These are phyloP conservation scores for Leccinum angustisporum DNA, from an alignment of 1,284 basidiomycete species.

Conservation along the genomic window DNA sequence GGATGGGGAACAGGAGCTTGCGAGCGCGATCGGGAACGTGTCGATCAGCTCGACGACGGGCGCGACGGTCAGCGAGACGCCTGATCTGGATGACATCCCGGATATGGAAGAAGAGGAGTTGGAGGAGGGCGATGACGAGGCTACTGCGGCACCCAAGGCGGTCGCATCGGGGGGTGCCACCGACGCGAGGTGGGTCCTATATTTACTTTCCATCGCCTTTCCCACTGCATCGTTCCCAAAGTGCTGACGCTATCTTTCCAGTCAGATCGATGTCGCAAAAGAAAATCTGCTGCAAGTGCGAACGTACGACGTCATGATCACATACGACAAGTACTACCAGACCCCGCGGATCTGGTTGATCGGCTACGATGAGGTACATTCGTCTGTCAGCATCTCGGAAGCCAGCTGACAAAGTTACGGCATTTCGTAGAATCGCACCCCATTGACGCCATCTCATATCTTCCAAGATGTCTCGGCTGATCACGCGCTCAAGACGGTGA, in stretches of 20 bases:
- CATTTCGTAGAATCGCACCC: conserved; percentile 70
- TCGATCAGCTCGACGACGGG: conserved; percentile 44
- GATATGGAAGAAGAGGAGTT: conserved; percentile 89
- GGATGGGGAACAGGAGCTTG: conserved; percentile 50
- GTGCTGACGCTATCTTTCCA: conserved; percentile 27
- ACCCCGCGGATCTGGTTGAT: conserved; percentile 94
- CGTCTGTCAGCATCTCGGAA: conserved; percentile 2
- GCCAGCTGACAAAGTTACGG: conserved; percentile 4
- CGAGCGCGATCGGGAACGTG: conserved; percentile 40
- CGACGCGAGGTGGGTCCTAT: conserved; percentile 40
- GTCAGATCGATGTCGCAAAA: conserved; percentile 62
- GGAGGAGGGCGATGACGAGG: conserved; percentile 80
- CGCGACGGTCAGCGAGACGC: conserved; percentile 50
- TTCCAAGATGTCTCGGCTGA: conserved; percentile 98
- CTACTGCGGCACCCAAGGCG: conserved; percentile 64
- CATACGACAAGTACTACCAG: conserved; percentile 99
- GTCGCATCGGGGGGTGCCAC: conserved; percentile 36
- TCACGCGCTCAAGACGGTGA: conserved; percentile 98
- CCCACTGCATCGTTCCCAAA: neutral
- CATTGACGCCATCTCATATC: conserved; percentile 85
- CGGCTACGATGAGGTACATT: conserved; percentile 85
- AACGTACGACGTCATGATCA: conserved; percentile 99
- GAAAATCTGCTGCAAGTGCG: conserved; percentile 91
- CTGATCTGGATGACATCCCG: conserved; percentile 89
- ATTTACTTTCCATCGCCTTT: neutral